Conservation (phyloP, 2,329 filamentous ascomycete genomes). For the Chaetothyriales sp. region DNA sequence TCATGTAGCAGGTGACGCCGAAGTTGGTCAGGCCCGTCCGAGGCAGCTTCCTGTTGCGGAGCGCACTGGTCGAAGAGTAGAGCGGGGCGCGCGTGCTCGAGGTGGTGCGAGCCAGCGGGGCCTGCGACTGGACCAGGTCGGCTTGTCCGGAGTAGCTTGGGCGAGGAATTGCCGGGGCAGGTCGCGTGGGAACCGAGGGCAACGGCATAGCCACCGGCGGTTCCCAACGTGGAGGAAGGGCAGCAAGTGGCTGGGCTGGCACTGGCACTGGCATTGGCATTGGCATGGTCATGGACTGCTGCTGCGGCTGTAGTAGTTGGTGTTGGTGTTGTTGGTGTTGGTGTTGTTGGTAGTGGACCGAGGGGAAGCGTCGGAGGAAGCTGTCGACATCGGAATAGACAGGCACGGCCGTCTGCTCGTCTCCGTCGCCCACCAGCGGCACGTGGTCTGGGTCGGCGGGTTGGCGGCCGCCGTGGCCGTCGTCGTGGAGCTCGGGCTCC, state of each 20-base stretch:
- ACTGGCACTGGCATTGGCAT: too few species aligned
- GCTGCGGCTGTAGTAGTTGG: too few species aligned
- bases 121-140: conserved; percentile 41
- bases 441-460: conserved; percentile 28
- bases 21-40: conserved; percentile 67
- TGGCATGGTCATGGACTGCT: conserved; percentile 42
- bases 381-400: conserved; percentile 66
- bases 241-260: conserved; percentile 9
- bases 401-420: conserved; percentile 30
- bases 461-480: neutral
- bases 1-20: conserved; percentile 78
- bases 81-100: conserved; percentile 32
- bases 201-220: conserved; percentile 32
- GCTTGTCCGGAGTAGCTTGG: conserved; percentile 72
- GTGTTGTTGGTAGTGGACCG: conserved; percentile 48
- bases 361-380: conserved; percentile 69
- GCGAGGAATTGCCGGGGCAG: conserved; percentile 53
- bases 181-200: conserved; percentile 48
- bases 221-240: conserved; percentile 22
- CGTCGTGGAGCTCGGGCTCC: conserved; percentile 29
- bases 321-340: too few species aligned
- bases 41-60: conserved; percentile 37
- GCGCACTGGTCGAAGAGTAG: conserved; percentile 29
- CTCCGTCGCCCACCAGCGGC: conserved; percentile 33
- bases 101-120: conserved; percentile 30